A percentile compares a stretch with the other conserved stretches of the same genome.
phyloP scores from a whole-genome alignment of 805 yeast species.

The Saccharomycopsis sp. region DNA sequence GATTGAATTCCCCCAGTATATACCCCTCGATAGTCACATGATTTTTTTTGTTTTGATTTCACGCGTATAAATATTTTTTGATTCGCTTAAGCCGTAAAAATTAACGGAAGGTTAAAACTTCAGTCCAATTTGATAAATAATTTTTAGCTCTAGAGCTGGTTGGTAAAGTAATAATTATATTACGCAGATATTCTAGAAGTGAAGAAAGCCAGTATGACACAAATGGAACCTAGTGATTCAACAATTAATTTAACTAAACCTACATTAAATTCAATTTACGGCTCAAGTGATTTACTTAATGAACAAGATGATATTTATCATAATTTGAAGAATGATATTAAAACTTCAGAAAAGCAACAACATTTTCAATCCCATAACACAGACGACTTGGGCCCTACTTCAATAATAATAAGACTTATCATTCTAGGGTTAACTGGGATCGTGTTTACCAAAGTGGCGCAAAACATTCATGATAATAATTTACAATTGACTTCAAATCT shows the following conservation, averaged over 20 bases:
- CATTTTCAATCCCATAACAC: not conserved
- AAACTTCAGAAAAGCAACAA: not conserved
- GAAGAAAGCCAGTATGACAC: not conserved
- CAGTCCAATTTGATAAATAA: too few species aligned
- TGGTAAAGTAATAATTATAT: too few species aligned
- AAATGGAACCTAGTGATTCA: not conserved
- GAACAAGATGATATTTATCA: constrained; percentile 16
- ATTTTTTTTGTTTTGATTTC: too few species aligned
- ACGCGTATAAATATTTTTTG: too few species aligned
- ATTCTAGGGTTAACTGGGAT: constrained; percentile 16
- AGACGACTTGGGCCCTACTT: not conserved
- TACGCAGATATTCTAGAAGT: too few species aligned
- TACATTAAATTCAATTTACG: constrained; percentile 16
- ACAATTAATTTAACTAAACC: constrained; percentile 9
- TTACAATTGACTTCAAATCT: constrained; percentile 11
- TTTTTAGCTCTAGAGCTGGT: too few species aligned
- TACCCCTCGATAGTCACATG: too few species aligned
- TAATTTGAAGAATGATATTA: constrained; percentile 10
- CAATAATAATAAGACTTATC: constrained; percentile 1
- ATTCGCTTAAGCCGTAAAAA: too few species aligned
- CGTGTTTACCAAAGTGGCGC: constrained; percentile 12
- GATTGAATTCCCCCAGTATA: too few species aligned
- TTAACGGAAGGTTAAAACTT: too few species aligned
- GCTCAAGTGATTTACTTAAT: constrained; percentile 12
- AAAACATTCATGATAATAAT: constrained; percentile 15